These are phyloP conservation scores for Dactylellina leptospora DNA, from an alignment of 2,329 filamentous ascomycete species.

Conservation along the genomic window DNA sequence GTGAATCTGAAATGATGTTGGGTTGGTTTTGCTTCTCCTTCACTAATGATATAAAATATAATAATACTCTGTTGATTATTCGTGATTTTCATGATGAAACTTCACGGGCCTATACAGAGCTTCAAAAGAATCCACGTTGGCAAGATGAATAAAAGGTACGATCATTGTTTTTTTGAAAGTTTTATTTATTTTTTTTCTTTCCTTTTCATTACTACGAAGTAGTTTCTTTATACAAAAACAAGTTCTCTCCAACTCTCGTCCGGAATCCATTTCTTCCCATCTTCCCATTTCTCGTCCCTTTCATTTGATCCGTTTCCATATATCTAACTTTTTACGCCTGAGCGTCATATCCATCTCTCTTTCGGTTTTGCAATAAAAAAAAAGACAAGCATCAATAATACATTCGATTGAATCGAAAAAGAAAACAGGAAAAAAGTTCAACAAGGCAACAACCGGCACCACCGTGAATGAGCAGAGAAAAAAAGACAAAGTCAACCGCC, in stretches of 20 bases:
- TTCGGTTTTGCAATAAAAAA: constrained; percentile 4
- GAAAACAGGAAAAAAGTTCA: constrained; percentile 16
- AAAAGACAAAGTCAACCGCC: background rate
- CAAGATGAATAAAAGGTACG: too few relatives aligned
- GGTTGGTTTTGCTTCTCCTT: too few relatives aligned
- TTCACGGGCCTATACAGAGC: too few relatives aligned
- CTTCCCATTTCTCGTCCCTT: background rate
- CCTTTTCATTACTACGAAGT: background rate
- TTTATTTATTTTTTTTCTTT: constrained; percentile 15
- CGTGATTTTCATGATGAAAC: too few relatives aligned
- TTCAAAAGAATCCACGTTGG: too few relatives aligned
- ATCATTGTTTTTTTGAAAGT: background rate
- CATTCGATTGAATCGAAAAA: constrained; percentile 35
- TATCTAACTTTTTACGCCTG: too few relatives aligned
- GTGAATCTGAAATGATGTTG: too few relatives aligned
- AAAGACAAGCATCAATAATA: constrained; percentile 53
- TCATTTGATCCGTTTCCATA: background rate
- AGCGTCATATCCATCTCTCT: background rate
- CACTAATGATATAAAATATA: too few relatives aligned
- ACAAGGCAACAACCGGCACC: constrained; percentile 23
- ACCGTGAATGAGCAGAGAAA: too few relatives aligned
- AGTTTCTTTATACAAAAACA: background rate
- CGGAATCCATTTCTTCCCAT: background rate
- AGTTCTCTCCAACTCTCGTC: background rate
- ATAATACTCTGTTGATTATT: too few relatives aligned